Conservation (phyloP, 2,329 filamentous ascomycete species). For the Beauveria asiatica region DNA sequence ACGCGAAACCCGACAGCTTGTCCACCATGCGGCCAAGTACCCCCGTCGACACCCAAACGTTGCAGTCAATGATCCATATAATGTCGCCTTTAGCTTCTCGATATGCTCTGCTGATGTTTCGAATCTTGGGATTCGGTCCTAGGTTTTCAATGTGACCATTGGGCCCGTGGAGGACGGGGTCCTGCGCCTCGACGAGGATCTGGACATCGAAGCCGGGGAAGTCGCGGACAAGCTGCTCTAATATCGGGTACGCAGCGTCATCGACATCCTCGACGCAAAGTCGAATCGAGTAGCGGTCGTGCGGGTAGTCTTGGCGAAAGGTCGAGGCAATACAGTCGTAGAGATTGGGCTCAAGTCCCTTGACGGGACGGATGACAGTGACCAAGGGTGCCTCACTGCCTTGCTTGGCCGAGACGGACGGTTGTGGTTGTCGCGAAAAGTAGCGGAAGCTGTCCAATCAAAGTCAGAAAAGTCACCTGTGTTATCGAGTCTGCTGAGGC, state of each 20-base stretch:
- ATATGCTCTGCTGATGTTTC: slow-evolving; percentile 92
- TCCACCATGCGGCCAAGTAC: slow-evolving; percentile 86
- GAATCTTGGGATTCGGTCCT: slow-evolving; percentile 96
- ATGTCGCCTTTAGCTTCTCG: slow-evolving; percentile 80
- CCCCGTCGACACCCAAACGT: slow-evolving; percentile 79
- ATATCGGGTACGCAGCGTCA: slow-evolving; percentile 70
- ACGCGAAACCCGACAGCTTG: slow-evolving; percentile 61
- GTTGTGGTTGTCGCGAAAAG: slow-evolving; percentile 41
- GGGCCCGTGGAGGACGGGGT: slow-evolving; percentile 55
- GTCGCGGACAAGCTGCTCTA: slow-evolving; percentile 63
- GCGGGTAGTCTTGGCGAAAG: slow-evolving; percentile 74
- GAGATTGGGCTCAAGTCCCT: slow-evolving; percentile 80
- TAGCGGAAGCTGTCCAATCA: slow-evolving; percentile 36
- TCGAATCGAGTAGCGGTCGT: slow-evolving; percentile 64
- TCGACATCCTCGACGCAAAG: slow-evolving; percentile 69
- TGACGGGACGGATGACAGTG: slow-evolving; percentile 87
- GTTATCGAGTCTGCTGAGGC: neutral
- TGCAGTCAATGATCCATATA: slow-evolving; percentile 93
- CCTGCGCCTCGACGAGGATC: slow-evolving; percentile 74
- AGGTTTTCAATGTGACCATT: slow-evolving; percentile 47
- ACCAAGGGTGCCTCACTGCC: slow-evolving; percentile 60
- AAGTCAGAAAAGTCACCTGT: neutral
- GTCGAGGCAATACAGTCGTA: slow-evolving; percentile 88
- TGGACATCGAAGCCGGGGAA: slow-evolving; percentile 63
- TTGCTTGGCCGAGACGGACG: slow-evolving; percentile 43